These are phyloP conservation scores for Exophiala sp. DNA, from an alignment of 2,329 filamentous ascomycete species.

Conservation along the genomic window DNA sequence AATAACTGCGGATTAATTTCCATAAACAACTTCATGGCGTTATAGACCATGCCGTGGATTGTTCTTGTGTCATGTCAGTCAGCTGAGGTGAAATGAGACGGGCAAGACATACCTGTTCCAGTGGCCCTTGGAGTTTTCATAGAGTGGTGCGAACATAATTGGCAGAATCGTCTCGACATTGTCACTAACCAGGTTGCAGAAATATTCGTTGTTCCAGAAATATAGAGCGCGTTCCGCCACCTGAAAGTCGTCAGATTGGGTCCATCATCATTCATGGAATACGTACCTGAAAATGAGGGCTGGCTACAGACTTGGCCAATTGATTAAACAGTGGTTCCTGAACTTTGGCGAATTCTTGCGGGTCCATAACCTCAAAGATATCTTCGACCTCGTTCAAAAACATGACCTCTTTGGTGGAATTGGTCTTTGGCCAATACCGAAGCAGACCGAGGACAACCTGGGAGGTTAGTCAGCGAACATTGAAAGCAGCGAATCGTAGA, in stretches of 20 bases:
- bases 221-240: slow-evolving; percentile 95
- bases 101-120: slow-evolving; percentile 76
- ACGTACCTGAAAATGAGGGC: slow-evolving; percentile 85
- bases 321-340: slow-evolving; percentile 97
- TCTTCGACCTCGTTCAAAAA: slow-evolving; percentile 98
- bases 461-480: slow-evolving; percentile 19
- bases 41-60: slow-evolving; percentile 99
- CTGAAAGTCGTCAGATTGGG: slow-evolving; percentile 35
- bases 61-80: slow-evolving; percentile 60
- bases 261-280: not conserved
- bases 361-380: slow-evolving; percentile 99
- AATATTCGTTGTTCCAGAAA: slow-evolving; percentile 99
- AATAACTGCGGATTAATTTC: slow-evolving; percentile 98
- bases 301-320: slow-evolving; percentile 94
- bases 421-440: slow-evolving; percentile 98
- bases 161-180: slow-evolving; percentile 98
- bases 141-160: slow-evolving; percentile 98
- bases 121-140: slow-evolving; percentile 98
- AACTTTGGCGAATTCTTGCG: slow-evolving; percentile 96
- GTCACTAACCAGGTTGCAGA: slow-evolving; percentile 98
- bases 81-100: slow-evolving; percentile 5
- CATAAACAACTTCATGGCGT: slow-evolving; percentile 99
- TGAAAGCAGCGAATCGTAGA: not conserved
- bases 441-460: slow-evolving; percentile 90
- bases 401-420: slow-evolving; percentile 99